Evolutionary conservation across 2,329 filamentous ascomycete genomes (phyloP).

Genomic region (Fusarium multiceps): DNA sequence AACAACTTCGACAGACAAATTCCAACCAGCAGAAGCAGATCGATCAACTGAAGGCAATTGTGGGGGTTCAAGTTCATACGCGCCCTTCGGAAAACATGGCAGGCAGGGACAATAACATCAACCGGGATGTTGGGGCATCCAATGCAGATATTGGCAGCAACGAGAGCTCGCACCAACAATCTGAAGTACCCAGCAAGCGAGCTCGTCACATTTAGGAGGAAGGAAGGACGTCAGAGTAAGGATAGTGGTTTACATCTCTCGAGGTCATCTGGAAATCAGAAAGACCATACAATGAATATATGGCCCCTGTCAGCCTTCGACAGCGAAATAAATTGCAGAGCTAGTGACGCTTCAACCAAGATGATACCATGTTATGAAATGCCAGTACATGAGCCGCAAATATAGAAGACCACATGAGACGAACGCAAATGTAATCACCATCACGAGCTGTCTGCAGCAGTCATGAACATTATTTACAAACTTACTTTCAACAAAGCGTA

Average conservation of each 20-base stretch:
- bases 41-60: not conserved
- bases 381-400: not conserved
- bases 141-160: not conserved
- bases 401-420: not conserved
- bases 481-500: not conserved
- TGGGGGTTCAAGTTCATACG: not conserved
- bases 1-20: not conserved
- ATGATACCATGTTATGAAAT: not conserved
- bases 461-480: not conserved
- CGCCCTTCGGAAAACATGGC: not conserved
- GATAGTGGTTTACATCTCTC: not conserved
- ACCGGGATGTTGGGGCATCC: not conserved
- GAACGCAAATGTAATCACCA: not conserved
- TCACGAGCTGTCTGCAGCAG: rapidly evolving
- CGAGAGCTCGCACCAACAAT: not conserved
- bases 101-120: not conserved
- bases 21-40: not conserved
- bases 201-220: not conserved
- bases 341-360: not conserved
- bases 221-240: not conserved
- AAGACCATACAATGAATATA: not conserved
- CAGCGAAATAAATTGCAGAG: not conserved
- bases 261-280: not conserved
- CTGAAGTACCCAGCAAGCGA: not conserved
- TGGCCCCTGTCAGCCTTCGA: not conserved